Evolutionary conservation across 306 rosid species (phyloP).

Genomic region (Quercus variabilis): DNA sequence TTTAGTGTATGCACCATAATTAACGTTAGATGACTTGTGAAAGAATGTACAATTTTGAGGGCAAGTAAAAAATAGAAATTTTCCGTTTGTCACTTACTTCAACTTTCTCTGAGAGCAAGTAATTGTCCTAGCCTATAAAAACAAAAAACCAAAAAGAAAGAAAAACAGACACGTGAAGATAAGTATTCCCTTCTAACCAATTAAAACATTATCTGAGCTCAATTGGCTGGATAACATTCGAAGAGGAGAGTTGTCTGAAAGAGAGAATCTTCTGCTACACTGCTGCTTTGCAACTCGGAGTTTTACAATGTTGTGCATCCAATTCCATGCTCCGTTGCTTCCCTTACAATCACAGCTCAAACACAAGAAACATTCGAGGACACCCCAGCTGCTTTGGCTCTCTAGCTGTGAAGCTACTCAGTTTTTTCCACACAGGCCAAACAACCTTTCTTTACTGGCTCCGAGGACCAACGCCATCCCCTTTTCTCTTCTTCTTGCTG

Average conservation of each 20-base stretch:
- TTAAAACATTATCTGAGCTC: conserved; percentile 14
- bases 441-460: conserved; percentile 4
- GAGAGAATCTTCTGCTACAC: not conserved
- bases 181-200: not conserved
- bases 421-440: conserved; percentile 16
- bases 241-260: not conserved
- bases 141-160: not conserved
- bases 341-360: conserved; percentile 21
- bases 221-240: not conserved
- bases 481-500: conserved; percentile 25
- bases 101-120: conserved; percentile 2
- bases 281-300: not conserved
- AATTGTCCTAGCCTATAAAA: not conserved
- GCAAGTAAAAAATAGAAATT: too few species aligned
- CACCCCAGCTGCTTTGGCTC: conserved; percentile 19
- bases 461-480: conserved; percentile 37
- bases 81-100: too few species aligned
- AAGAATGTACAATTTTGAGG: too few species aligned
- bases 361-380: conserved; percentile 14
- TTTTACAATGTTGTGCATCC: conserved; percentile 37
- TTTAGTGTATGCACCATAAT: too few species aligned
- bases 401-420: not conserved
- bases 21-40: too few species aligned
- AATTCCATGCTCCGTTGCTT: conserved; percentile 33
- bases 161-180: not conserved